Conservation (phyloP, 371 early-diverging fungal genomes). For the Batkoa obscura region DNA sequence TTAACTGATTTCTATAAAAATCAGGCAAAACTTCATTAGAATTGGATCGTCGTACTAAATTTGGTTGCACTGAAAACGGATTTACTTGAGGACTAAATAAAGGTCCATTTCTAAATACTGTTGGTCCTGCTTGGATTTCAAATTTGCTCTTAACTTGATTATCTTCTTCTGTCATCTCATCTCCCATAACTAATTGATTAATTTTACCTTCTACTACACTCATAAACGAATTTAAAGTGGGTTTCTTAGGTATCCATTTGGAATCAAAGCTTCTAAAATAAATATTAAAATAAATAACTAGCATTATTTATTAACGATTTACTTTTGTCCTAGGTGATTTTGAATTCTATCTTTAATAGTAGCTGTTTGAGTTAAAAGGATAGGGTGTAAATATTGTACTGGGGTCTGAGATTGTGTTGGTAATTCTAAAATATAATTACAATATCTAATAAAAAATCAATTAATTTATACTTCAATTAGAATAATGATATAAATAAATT, state of each 20-base stretch:
- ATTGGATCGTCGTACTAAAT: background rate
- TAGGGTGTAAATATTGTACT: constrained; percentile 52
- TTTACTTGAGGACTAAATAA: constrained; percentile 5
- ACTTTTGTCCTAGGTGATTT: no score
- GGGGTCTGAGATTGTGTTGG: constrained; percentile 48
- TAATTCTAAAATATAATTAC: constrained; percentile 49
- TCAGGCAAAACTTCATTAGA: background rate
- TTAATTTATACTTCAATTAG: background rate
- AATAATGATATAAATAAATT: constrained; percentile 4
- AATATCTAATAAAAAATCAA: constrained; percentile 21
- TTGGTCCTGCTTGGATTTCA: constrained; percentile 5
- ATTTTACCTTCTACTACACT: constrained; percentile 47
- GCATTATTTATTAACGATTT: no score
- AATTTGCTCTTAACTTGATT: background rate
- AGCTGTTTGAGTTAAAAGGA: constrained; percentile 37
- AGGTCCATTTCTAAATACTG: constrained; percentile 4
- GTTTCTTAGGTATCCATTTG: constrained; percentile 27
- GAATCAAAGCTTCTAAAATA: background rate
- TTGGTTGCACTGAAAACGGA: background rate
- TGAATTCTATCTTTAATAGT: constrained; percentile 13
- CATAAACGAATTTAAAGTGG: constrained; percentile 39
- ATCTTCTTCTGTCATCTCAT: constrained; percentile 16
- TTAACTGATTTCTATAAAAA: background rate
- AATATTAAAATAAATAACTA: no score
- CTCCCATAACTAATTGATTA: constrained; percentile 47